Conservation (phyloP, 306 rosid genomes). For the Lithocarpus polystachyus region DNA sequence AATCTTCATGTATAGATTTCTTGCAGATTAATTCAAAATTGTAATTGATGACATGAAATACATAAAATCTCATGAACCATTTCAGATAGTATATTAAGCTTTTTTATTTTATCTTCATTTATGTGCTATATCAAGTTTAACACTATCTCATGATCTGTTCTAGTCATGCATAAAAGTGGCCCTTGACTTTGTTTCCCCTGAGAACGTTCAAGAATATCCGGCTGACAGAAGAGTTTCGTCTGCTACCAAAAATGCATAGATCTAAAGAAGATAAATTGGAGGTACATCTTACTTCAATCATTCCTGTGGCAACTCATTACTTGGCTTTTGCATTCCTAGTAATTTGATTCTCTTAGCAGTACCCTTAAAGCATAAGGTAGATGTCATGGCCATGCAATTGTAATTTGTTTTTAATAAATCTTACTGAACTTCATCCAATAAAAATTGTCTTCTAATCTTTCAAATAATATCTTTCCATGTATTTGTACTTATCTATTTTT, state of each 20-base stretch:
- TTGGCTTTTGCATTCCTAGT: not conserved
- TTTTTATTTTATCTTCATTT: not conserved
- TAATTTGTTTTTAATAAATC: not conserved
- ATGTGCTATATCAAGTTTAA: constrained; percentile 21
- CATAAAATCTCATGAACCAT: not conserved
- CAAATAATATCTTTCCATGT: no score
- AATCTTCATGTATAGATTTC: not conserved
- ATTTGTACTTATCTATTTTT: no score
- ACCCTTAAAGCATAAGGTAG: not conserved
- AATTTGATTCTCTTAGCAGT: not conserved
- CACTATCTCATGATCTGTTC: constrained; percentile 16
- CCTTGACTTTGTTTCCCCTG: constrained; percentile 64
- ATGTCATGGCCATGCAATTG: constrained; percentile 2
- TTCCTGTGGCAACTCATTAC: constrained; percentile 2
- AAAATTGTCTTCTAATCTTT: not conserved
- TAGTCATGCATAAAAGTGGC: constrained; percentile 74
- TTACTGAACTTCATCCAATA: not conserved
- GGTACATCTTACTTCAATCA: constrained; percentile 33
- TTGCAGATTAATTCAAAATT: not conserved
- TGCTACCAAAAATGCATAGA: constrained; percentile 54
- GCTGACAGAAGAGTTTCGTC: constrained; percentile 56
- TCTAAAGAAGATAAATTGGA: constrained; percentile 65
- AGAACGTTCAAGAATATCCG: constrained; percentile 53
- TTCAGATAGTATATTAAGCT: not conserved
- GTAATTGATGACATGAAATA: not conserved